These are phyloP conservation scores for Cardamine resedifolia DNA, from an alignment of 345 rosid genomes.

Conservation along the genomic window DNA sequence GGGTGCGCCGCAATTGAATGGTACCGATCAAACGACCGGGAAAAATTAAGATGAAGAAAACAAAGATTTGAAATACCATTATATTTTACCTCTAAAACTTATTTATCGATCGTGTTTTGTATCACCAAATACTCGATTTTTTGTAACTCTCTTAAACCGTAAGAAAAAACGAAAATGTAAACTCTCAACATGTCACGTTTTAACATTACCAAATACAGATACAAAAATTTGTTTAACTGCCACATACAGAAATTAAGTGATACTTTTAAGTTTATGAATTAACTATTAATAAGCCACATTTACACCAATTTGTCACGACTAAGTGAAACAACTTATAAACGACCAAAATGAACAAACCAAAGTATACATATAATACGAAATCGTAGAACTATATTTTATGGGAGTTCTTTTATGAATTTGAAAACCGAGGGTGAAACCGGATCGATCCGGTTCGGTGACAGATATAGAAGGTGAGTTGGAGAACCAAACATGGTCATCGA, in stretches of 20 bases:
- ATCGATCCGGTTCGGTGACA: conserved; percentile 19
- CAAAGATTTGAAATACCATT: background rate
- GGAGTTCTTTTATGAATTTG: conserved; percentile 24
- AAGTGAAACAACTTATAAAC: conserved; percentile 8
- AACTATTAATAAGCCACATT: background rate
- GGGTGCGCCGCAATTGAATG: background rate
- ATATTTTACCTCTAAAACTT: background rate
- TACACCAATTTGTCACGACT: background rate
- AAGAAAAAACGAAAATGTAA: no score
- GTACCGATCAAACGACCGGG: background rate
- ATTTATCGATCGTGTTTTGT: background rate
- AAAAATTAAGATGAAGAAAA: background rate
- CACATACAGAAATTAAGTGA: background rate
- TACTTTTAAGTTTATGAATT: background rate
- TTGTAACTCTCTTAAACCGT: no score
- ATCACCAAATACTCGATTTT: background rate
- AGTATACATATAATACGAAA: background rate
- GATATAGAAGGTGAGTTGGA: conserved; percentile 20
- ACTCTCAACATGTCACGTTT: background rate
- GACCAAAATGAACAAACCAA: conserved; percentile 7
- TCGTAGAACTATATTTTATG: background rate
- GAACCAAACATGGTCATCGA: conserved; percentile 37
- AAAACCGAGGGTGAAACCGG: conserved; percentile 15
- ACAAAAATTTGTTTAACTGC: no score
- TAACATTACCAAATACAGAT: background rate